Percentiles rank a stretch among this genome's conserved stretches.
Evolutionary conservation across 2,329 filamentous ascomycete genomes (phyloP).

Genomic region (Talaromyces piceae): DNA sequence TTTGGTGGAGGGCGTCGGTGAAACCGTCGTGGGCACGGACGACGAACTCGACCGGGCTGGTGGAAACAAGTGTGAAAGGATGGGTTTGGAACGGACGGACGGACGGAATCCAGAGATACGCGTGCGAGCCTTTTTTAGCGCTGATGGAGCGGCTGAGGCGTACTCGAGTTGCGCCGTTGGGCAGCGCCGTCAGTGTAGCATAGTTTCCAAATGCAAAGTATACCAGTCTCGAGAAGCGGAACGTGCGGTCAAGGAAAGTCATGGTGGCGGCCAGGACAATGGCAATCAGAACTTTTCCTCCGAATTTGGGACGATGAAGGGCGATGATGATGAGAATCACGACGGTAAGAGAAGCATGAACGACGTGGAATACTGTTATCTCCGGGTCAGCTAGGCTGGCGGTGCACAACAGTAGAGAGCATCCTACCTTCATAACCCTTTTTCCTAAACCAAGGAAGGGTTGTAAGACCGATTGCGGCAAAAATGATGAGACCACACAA

Average conservation of each 20-base stretch:
- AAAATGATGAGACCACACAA: constrained; percentile 44
- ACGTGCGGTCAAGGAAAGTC: constrained; percentile 46
- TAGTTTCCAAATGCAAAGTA: constrained; percentile 42
- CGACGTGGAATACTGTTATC: neutral
- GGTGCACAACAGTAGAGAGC: too few species aligned
- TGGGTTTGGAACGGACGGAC: constrained; percentile 54
- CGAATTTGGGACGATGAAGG: constrained; percentile 43
- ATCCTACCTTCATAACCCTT: constrained; percentile 20
- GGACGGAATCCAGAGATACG: constrained; percentile 56
- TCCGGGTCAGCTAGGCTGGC: neutral
- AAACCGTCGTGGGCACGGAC: constrained; percentile 15
- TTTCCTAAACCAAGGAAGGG: constrained; percentile 8
- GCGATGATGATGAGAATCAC: neutral
- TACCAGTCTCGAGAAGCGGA: constrained; percentile 42
- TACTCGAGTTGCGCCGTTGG: constrained; percentile 50
- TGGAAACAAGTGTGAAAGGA: constrained; percentile 15
- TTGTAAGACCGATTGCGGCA: constrained; percentile 33
- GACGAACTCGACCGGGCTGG: constrained; percentile 13
- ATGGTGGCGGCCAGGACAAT: constrained; percentile 39
- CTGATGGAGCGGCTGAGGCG: constrained; percentile 44
- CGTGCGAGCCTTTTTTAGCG: constrained; percentile 51
- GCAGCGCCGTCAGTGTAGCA: constrained; percentile 44
- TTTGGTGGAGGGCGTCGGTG: constrained; percentile 11
- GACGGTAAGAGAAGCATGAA: neutral
- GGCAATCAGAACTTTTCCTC: constrained; percentile 35